Conservation (phyloP, 2,329 filamentous ascomycete species). For the Pleurostoma richardsiae region DNA sequence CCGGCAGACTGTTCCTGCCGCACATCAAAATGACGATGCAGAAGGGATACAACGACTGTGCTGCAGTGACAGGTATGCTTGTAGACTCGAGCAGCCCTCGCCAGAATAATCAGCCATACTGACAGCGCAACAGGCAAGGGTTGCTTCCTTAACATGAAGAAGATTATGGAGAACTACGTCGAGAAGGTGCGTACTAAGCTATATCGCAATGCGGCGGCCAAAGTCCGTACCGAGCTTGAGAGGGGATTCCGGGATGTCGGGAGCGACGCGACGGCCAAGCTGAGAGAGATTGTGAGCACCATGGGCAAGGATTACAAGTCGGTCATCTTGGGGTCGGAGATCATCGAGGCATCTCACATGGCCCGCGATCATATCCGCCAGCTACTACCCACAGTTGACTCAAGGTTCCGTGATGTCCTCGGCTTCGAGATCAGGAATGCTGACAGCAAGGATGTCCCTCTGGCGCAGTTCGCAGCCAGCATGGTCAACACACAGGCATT, state of each 20-base stretch:
- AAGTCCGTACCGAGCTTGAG: background rate
- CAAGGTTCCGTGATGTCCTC: background rate
- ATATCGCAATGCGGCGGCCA: background rate
- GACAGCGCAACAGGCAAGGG: background rate
- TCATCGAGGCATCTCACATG: constrained; percentile 1
- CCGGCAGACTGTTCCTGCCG: background rate
- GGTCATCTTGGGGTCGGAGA: background rate
- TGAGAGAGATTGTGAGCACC: too few relatives aligned
- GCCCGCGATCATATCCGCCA: constrained; percentile 1
- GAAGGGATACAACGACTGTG: background rate
- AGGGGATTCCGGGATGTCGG: too few relatives aligned
- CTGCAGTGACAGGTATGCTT: background rate
- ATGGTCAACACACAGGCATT: too few relatives aligned
- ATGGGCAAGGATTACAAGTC: background rate
- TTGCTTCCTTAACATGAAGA: background rate
- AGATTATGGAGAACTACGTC: background rate
- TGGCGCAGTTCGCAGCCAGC: too few relatives aligned
- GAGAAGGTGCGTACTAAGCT: background rate
- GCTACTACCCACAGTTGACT: constrained; percentile 2
- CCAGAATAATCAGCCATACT: too few relatives aligned
- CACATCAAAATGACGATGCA: constrained; percentile 1
- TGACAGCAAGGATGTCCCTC: too few relatives aligned
- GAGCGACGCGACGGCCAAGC: background rate
- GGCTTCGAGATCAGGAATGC: too few relatives aligned
- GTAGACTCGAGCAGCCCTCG: too few relatives aligned